These are phyloP conservation scores for Suillus clintonianus DNA, from an alignment of 768 basidiomycete genomes.

Conservation along the genomic window DNA sequence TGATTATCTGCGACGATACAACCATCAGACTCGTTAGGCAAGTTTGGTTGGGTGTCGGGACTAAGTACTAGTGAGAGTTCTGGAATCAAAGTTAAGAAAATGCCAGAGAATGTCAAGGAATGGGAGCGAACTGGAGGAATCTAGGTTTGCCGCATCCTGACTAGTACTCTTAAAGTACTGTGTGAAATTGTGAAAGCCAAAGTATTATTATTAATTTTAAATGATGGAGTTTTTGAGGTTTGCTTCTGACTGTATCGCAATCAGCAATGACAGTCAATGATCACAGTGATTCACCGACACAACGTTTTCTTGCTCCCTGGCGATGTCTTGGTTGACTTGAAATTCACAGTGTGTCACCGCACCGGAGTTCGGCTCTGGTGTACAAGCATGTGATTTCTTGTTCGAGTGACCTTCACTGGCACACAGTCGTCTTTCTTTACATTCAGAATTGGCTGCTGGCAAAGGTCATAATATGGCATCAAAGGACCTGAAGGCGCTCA, in stretches of 20 bases:
- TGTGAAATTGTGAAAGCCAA: background rate
- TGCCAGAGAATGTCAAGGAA: background rate
- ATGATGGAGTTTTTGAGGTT: background rate
- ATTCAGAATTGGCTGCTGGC: background rate
- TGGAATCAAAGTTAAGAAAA: background rate
- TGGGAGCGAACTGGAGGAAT: background rate
- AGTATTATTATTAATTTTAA: background rate
- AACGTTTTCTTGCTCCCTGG: background rate
- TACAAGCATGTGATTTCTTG: background rate
- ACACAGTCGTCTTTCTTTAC: background rate
- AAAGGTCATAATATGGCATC: too few relatives aligned
- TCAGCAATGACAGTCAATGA: background rate
- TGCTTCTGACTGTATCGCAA: background rate
- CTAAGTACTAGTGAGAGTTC: background rate
- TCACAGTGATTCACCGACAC: background rate
- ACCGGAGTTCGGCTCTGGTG: background rate
- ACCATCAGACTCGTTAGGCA: background rate
- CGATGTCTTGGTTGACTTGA: background rate
- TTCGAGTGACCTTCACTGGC: too few relatives aligned
- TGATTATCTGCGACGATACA: background rate
- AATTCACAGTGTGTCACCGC: background rate
- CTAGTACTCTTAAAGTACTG: background rate
- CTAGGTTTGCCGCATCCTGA: too few relatives aligned
- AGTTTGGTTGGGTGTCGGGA: background rate
- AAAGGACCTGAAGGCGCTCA: conserved; percentile 38